Evolutionary conservation across 2,329 filamentous ascomycete species (phyloP), one percentile per base, ranked within the genome.

Genomic region (Pseudogymnoascus sp.): DNA sequence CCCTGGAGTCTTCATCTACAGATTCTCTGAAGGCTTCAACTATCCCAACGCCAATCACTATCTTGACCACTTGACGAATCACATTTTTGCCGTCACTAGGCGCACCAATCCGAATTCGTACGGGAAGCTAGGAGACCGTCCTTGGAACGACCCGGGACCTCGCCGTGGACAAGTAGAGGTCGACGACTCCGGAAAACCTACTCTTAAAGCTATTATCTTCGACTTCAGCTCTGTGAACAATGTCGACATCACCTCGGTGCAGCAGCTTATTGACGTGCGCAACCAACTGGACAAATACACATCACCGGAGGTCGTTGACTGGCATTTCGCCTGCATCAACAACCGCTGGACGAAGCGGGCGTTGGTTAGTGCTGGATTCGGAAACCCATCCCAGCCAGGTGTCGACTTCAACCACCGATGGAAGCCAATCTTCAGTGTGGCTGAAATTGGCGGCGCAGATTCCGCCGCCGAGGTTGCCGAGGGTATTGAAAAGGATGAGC

Each of bases 271-370:
- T 70, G 95, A 97, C 70, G 89, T 97, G 0, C 90, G 93, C 70
- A 96, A 96, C 75, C 93, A 97, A 73, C 86, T 97, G 25, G 93
- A 97, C 74, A 82, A 86, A 18, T 96, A 96, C 73, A 84, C 91
- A 0, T 76, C 88, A 0, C 93, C 93, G 0, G 86, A 92, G 18
- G 81, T 82, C 2, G 93, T 97, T 4, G 91, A 97, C 74, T 97
- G 93, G 93, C 95, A 97, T 76, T 88, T 97, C 67, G 91, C 93
- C n/a, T 89, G 87, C 76, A 89, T 97, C 78, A 92, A 88, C 78
- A 97, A 95, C 79, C 85, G 90, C 64, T 97, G 93, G 93, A 93
- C 92, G 23, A 96, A 96, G 79, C 89, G 92, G 34, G 93, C 91
- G 4, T 86, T 97, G 46, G 89, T 88, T 3, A 86, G 90, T 1